Conservation (phyloP, 192 early-diverging fungal genomes). For the Linnemannia elongata region DNA sequence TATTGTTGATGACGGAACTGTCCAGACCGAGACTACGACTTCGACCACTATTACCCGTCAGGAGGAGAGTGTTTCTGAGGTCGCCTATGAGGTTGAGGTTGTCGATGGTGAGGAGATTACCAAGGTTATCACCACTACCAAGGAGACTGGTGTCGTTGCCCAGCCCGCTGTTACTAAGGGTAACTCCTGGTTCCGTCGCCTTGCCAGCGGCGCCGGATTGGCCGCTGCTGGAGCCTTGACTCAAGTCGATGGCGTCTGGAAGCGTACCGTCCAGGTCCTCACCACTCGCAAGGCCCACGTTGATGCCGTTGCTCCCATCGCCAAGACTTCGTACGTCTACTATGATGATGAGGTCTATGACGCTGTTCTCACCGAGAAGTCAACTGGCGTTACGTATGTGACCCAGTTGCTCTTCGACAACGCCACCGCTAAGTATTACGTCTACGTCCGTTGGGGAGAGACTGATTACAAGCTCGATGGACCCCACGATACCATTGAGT, state of each 20-base stretch:
- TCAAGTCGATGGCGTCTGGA: slow-evolving; percentile 41
- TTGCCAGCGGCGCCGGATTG: slow-evolving; percentile 1
- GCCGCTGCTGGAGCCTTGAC: slow-evolving; percentile 5
- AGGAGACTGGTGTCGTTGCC: background rate
- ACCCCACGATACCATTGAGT: slow-evolving; percentile 33
- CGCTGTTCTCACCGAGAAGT: slow-evolving; percentile 25
- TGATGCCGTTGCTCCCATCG: slow-evolving; percentile 23
- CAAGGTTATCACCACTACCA: background rate
- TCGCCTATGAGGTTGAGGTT: background rate
- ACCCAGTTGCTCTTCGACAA: slow-evolving; percentile 36
- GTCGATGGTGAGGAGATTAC: background rate
- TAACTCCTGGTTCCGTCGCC: slow-evolving; percentile 21
- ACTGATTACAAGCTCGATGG: slow-evolving; percentile 33
- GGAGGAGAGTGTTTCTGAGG: slow-evolving; percentile 3
- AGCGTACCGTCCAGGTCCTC: slow-evolving; percentile 33
- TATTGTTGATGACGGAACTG: background rate
- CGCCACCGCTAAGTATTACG: slow-evolving; percentile 20
- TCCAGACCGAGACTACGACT: background rate
- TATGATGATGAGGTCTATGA: slow-evolving; percentile 45
- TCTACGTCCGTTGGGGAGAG: slow-evolving; percentile 36
- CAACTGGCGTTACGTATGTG: slow-evolving; percentile 23
- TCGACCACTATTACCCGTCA: background rate
- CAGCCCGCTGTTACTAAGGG: slow-evolving; percentile 14
- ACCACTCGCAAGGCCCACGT: slow-evolving; percentile 32
- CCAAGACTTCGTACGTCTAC: slow-evolving; percentile 32